Evolutionary conservation across 2,329 filamentous ascomycete genomes (phyloP).

Genomic region (Pyrenophora graminea): DNA sequence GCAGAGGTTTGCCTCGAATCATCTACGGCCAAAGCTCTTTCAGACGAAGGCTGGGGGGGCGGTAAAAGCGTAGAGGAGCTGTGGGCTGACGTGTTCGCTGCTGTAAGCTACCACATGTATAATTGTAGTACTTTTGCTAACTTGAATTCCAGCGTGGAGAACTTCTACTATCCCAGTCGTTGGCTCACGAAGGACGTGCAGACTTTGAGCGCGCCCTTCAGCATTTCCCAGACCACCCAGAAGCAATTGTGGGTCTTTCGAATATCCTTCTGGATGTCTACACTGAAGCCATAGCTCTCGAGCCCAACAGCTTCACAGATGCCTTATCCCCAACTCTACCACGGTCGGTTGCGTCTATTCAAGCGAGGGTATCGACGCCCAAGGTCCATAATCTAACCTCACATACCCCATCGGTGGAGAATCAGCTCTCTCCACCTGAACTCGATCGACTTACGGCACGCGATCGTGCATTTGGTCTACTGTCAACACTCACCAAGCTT

Average conservation of each 20-base stretch:
- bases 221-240: conserved; percentile 77
- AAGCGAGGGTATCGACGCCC: not conserved
- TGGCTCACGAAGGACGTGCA: conserved; percentile 70
- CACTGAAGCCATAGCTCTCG: conserved; percentile 62
- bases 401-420: conserved; percentile 48
- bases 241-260: conserved; percentile 79
- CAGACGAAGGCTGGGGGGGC: conserved; percentile 73
- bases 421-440: conserved; percentile 63
- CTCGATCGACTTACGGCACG: conserved; percentile 85
- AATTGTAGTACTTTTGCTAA: not conserved
- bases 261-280: conserved; percentile 88
- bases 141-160: conserved; percentile 63
- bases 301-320: conserved; percentile 54
- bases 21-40: conserved; percentile 65
- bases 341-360: conserved; percentile 12
- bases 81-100: conserved; percentile 80
- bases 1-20: conserved; percentile 65
- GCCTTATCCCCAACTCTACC: conserved; percentile 15
- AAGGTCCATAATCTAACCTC: conserved; percentile 56
- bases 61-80: conserved; percentile 81
- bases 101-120: conserved; percentile 60
- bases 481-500: conserved; percentile 81
- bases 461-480: conserved; percentile 82
- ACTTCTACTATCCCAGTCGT: conserved; percentile 64
- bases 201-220: conserved; percentile 83